These are phyloP conservation scores for Malus hybrid DNA, from an alignment of 331 rosid species.

Conservation along the genomic window DNA sequence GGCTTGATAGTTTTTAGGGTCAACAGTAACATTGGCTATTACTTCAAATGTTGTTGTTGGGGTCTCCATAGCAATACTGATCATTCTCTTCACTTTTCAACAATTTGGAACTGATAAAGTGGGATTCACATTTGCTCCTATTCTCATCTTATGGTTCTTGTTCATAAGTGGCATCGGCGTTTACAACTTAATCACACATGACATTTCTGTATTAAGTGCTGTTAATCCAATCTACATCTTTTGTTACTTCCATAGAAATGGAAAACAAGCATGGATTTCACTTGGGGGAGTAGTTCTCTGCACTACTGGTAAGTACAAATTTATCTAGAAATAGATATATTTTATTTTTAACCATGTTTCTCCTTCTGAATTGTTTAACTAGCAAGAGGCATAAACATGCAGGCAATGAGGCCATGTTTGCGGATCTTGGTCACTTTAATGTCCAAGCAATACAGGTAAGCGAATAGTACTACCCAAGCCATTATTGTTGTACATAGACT, in stretches of 20 bases:
- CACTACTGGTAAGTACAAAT: neutral
- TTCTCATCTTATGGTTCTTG: neutral
- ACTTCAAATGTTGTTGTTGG: constrained; percentile 40
- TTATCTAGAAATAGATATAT: too few relatives aligned
- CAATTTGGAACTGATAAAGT: constrained; percentile 61
- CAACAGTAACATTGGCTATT: neutral
- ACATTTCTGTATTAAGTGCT: constrained; percentile 1
- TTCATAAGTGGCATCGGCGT: neutral
- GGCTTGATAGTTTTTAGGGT: too few relatives aligned
- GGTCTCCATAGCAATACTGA: constrained; percentile 30
- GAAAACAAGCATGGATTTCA: constrained; percentile 12
- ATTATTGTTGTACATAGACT: too few relatives aligned
- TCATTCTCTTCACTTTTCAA: constrained; percentile 33
- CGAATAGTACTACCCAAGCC: too few relatives aligned
- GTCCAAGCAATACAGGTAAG: constrained; percentile 16
- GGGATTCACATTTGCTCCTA: constrained; percentile 45
- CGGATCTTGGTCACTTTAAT: constrained; percentile 23
- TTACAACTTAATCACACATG: neutral
- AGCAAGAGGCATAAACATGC: too few relatives aligned
- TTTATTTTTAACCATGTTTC: too few relatives aligned
- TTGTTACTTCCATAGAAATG: constrained; percentile 3
- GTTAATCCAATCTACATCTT: constrained; percentile 12
- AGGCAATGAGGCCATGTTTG: constrained; percentile 26
- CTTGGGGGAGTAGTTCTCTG: constrained; percentile 19
- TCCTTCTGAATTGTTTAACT: neutral